These are phyloP conservation scores for Erythrobasidium yunnanense DNA, from an alignment of 768 basidiomycete genomes.

Conservation along the genomic window DNA sequence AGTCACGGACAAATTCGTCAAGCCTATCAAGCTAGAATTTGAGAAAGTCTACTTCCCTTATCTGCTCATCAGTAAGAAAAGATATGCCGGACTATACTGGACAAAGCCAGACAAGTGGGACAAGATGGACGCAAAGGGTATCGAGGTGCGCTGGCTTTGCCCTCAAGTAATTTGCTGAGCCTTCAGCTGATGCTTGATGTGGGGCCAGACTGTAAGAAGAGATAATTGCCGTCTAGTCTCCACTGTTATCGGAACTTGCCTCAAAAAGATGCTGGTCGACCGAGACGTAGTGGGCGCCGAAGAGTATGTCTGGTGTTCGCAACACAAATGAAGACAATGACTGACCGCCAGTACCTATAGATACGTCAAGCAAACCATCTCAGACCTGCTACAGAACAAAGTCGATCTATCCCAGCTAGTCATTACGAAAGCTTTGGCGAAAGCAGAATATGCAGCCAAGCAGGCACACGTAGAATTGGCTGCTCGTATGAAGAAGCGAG, in stretches of 20 bases:
- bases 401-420: slow-evolving; percentile 98
- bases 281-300: slow-evolving; percentile 87
- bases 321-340: not conserved
- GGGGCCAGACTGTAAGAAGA: slow-evolving; percentile 96
- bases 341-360: slow-evolving; percentile 51
- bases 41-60: slow-evolving; percentile 99
- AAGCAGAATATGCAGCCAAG: slow-evolving; percentile 87
- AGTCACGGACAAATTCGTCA: slow-evolving; percentile 80
- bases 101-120: slow-evolving; percentile 88
- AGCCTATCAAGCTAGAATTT: slow-evolving; percentile 97
- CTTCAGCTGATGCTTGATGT: not conserved
- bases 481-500: slow-evolving; percentile 87
- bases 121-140: slow-evolving; percentile 99
- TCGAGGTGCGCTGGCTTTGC: slow-evolving; percentile 56
- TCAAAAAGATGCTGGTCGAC: slow-evolving; percentile 95
- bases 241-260: slow-evolving; percentile 92
- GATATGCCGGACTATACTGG: slow-evolving; percentile 98
- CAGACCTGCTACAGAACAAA: slow-evolving; percentile 89
- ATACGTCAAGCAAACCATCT: slow-evolving; percentile 84
- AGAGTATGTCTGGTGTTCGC: slow-evolving; percentile 46
- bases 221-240: slow-evolving; percentile 98
- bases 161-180: not conserved
- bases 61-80: slow-evolving; percentile 93
- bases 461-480: slow-evolving; percentile 95
- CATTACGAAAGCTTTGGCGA: slow-evolving; percentile 92